Base-by-base conservation (phyloP, 1,139 yeast genomes). In the Kodamaea sp. region DNA sequence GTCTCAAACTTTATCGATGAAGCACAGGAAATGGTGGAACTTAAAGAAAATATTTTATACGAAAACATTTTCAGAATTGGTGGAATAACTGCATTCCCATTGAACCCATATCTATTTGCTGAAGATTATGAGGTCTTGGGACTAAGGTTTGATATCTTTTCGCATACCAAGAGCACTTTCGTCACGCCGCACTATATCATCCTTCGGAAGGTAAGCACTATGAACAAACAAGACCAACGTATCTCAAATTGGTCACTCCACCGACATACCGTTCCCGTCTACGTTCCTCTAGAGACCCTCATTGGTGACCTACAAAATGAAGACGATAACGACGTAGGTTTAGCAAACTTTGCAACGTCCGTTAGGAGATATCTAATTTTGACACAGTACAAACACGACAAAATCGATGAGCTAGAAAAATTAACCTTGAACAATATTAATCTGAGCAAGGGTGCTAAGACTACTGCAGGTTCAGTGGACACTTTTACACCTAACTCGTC, bases 61-160 rank as follows among this genome's bases (percentile, higher is more conserved):
- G 76, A 70, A 37, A 66, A 66, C 37, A 51, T 69, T 12, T 56
- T 53, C 39, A 39, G 76, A 26, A 51, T 67, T 38, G 67, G 60
- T 4, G 74, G 75, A 3, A 43, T 65, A 20, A 67, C 76, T 0
- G 69, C 70, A 1, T 70, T 70, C 41, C 72, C 73, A 3, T 43
- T 70, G 28, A 65, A 66, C 35, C 50, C 52, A 26, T 41, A 44
- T 20, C 37, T 60, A 24, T 54, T 59, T 28, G 51, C 44, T 8
- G 41, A 46, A 3, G 48, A 48, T 19, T 56, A 48, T 11, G 57
- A 56, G 21, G 41, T 58, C 10, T 23, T 68, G 29, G 76, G 76
- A 0, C 29, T 70, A 11, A 47, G 76, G 11, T 68, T 69, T 39
- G 76, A 70, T 35, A 44, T 54, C 4, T 57, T 50, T 41, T 53